Evolutionary conservation across 768 basidiomycete genomes (phyloP).

Genomic region (Coprinellus micaceus): DNA sequence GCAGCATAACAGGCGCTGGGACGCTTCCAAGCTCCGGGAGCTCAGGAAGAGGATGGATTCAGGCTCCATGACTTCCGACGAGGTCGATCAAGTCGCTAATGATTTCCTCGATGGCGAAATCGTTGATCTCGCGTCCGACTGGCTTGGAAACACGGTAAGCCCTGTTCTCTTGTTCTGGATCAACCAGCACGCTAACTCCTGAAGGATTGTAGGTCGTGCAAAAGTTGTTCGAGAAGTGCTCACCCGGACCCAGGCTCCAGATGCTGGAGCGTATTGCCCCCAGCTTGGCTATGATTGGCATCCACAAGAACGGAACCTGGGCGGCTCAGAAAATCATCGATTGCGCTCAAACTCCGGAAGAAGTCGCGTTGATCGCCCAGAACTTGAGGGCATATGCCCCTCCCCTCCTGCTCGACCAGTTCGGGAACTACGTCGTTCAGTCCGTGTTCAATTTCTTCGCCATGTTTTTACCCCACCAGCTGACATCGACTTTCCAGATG

Average conservation of each 20-base stretch:
- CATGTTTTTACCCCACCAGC: background rate
- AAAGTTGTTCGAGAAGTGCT: conserved; percentile 92
- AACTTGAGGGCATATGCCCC: conserved; percentile 90
- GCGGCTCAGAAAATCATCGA: conserved; percentile 99
- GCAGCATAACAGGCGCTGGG: conserved; percentile 83
- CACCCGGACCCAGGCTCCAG: conserved; percentile 67
- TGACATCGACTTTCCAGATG: conserved; percentile 44
- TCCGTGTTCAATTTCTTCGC: conserved; percentile 35
- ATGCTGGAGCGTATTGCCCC: conserved; percentile 95
- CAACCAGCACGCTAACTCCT: conserved; percentile 2
- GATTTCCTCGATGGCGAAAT: conserved; percentile 94
- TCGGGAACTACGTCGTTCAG: conserved; percentile 93
- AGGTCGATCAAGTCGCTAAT: conserved; percentile 84
- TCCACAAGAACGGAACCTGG: conserved; percentile 99
- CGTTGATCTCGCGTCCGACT: conserved; percentile 93
- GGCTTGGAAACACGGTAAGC: conserved; percentile 92
- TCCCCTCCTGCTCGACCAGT: conserved; percentile 90
- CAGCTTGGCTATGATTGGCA: conserved; percentile 94
- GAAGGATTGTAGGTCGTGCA: conserved; percentile 75
- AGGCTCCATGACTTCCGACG: conserved; percentile 77
- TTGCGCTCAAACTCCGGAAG: conserved; percentile 84
- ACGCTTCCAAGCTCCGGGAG: conserved; percentile 90
- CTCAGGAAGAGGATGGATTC: conserved; percentile 91
- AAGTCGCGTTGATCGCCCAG: conserved; percentile 78
- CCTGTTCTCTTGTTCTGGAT: background rate